A percentile compares a stretch with the other conserved stretches of the same genome.
These are phyloP conservation scores for Cryptococcus amylolentus DNA, from an alignment of 1,284 basidiomycete species.

Conservation along the genomic window DNA sequence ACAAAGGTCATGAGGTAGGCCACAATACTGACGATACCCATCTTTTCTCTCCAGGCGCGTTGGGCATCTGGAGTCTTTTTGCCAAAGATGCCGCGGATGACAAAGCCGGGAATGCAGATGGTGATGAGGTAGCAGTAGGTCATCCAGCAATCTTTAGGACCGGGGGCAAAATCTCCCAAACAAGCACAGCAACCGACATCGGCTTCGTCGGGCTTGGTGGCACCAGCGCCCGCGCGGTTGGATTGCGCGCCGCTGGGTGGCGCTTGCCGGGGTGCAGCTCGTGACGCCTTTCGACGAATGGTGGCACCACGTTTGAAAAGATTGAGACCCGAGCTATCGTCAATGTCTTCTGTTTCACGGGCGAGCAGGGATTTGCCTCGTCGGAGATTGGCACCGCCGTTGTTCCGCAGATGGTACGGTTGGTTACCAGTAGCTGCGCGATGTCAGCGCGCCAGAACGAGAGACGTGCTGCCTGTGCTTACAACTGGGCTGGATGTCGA, in stretches of 20 bases:
- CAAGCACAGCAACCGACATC: slow-evolving; percentile 54
- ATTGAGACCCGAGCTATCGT: slow-evolving; percentile 79
- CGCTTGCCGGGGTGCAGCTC: slow-evolving; percentile 47
- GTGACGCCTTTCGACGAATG: slow-evolving; percentile 63
- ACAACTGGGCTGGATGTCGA: slow-evolving; percentile 75
- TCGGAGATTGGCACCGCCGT: slow-evolving; percentile 57
- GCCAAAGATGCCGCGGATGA: slow-evolving; percentile 61
- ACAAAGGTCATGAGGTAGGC: slow-evolving; percentile 80
- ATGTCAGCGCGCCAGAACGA: slow-evolving; percentile 10
- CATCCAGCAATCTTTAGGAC: slow-evolving; percentile 93
- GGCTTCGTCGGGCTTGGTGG: slow-evolving; percentile 39
- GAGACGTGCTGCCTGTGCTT: slow-evolving; percentile 44
- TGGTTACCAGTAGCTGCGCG: slow-evolving; percentile 73
- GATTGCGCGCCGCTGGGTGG: slow-evolving; percentile 38
- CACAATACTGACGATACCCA: slow-evolving; percentile 84
- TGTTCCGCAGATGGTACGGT: slow-evolving; percentile 53
- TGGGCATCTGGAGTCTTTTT: slow-evolving; percentile 89
- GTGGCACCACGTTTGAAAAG: slow-evolving; percentile 56
- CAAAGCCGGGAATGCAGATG: slow-evolving; percentile 70
- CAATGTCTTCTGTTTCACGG: slow-evolving; percentile 78
- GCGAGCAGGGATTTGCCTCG: slow-evolving; percentile 82
- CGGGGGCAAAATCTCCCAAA: slow-evolving; percentile 68
- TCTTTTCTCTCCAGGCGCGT: slow-evolving; percentile 94
- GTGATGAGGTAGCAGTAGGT: slow-evolving; percentile 89
- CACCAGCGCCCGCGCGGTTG: slow-evolving; percentile 27